Conservation (phyloP, 2,329 filamentous ascomycete species). For the Cladorrhinum sp. region DNA sequence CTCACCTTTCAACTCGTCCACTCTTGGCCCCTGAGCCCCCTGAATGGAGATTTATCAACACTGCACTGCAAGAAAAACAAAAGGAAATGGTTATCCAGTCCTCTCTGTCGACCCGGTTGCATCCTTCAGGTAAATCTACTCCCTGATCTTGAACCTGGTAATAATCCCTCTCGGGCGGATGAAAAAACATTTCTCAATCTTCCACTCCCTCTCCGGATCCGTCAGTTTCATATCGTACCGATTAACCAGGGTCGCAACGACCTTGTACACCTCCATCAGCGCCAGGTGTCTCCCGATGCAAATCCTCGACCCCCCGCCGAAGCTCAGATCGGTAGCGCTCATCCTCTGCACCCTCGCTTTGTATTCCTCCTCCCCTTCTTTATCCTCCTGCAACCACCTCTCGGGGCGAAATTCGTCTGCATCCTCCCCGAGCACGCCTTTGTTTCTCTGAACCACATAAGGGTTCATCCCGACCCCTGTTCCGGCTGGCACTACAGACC, state of each 20-base stretch:
- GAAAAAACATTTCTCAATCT: no score
- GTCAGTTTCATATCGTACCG: constrained; percentile 31
- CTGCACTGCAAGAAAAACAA: no score
- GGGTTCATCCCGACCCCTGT: constrained; percentile 36
- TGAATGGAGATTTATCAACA: no score
- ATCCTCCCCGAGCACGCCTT: constrained; percentile 41
- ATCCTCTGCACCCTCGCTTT: constrained; percentile 33
- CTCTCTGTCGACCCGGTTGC: no score
- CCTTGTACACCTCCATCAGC: constrained; percentile 34
- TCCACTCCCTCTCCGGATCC: constrained; percentile 16
- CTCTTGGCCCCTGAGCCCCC: no score
- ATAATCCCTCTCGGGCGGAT: no score
- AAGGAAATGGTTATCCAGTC: no score
- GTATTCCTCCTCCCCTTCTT: constrained; percentile 14
- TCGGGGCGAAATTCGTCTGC: constrained; percentile 44
- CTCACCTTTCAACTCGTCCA: no score
- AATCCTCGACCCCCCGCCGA: constrained; percentile 34
- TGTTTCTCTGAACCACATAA: constrained; percentile 37
- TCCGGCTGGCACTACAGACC: constrained; percentile 20
- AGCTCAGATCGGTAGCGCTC: constrained; percentile 36
- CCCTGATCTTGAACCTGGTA: neutral
- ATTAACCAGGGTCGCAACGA: constrained; percentile 43
- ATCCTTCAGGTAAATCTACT: no score
- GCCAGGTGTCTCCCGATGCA: constrained; percentile 37
- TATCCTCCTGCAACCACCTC: constrained; percentile 40